Percentiles rank a stretch among this genome's conserved stretches.
Evolutionary conservation across 805 yeast genomes (phyloP).

Genomic region (Deakozyma indianensis): DNA sequence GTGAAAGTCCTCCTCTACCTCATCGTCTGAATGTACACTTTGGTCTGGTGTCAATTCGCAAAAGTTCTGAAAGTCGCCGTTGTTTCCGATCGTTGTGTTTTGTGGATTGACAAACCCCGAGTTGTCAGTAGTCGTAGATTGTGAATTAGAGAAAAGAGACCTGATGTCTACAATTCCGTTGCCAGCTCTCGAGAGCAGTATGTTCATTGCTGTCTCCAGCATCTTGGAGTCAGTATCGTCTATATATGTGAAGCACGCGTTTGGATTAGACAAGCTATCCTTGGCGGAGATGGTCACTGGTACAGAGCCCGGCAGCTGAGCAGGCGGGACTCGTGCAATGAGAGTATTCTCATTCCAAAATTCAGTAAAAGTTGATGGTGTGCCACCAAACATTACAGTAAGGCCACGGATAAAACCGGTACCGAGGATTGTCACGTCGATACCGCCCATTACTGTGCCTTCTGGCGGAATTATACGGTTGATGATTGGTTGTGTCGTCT

Average conservation of each 20-base stretch:
- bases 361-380: conserved; percentile 48
- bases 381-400: conserved; percentile 68
- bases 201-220: conserved; percentile 83
- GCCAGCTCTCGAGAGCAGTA: background rate
- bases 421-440: conserved; percentile 85
- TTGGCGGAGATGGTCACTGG: conserved; percentile 64
- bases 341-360: conserved; percentile 95
- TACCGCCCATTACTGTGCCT: conserved; percentile 94
- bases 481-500: conserved; percentile 35
- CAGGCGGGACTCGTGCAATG: conserved; percentile 88
- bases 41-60: background rate
- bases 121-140: background rate
- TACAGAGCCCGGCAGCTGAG: conserved; percentile 80
- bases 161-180: background rate
- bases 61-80: background rate
- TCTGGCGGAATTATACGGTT: conserved; percentile 88
- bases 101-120: background rate
- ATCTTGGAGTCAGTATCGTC: conserved; percentile 93
- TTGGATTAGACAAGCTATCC: conserved; percentile 22
- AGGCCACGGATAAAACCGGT: conserved; percentile 74
- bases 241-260: conserved; percentile 65
- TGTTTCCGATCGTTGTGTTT: background rate
- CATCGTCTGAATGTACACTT: background rate
- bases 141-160: background rate
- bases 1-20: conserved; percentile 12